These are phyloP conservation scores for Cladosporium velox DNA, from an alignment of 2,329 filamentous ascomycete species.

Conservation along the genomic window DNA sequence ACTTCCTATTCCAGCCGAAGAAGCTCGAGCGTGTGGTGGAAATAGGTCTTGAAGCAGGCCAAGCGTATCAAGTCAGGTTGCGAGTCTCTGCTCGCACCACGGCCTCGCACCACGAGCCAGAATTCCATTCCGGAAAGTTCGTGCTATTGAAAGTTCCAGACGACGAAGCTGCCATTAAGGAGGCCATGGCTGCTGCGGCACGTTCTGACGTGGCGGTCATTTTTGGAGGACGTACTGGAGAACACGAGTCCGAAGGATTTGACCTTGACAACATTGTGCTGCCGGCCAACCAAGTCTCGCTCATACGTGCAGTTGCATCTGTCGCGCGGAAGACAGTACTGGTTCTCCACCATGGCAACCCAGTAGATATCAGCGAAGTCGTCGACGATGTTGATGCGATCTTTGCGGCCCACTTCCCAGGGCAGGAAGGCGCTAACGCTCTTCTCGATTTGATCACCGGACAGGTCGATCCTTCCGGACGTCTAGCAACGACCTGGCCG, in stretches of 20 bases:
- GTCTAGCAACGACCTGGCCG: slow-evolving; percentile 55
- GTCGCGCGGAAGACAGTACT: slow-evolving; percentile 71
- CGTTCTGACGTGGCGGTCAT: slow-evolving; percentile 75
- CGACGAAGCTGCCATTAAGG: slow-evolving; percentile 63
- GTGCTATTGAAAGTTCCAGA: slow-evolving; percentile 57
- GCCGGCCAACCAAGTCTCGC: slow-evolving; percentile 61
- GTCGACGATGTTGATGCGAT: slow-evolving; percentile 62
- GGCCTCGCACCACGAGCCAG: slow-evolving; percentile 63
- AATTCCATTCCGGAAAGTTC: slow-evolving; percentile 63
- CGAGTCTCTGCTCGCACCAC: slow-evolving; percentile 62
- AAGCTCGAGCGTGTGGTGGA: slow-evolving; percentile 64
- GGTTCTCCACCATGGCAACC: slow-evolving; percentile 76
- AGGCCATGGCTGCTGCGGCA: slow-evolving; percentile 67
- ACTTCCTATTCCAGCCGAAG: slow-evolving; percentile 66
- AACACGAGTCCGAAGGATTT: slow-evolving; percentile 73
- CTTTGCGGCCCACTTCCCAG: slow-evolving; percentile 54
- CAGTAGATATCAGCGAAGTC: slow-evolving; percentile 70
- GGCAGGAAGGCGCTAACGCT: slow-evolving; percentile 52
- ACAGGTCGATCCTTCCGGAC: slow-evolving; percentile 67
- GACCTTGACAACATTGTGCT: slow-evolving; percentile 64
- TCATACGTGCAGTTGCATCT: slow-evolving; percentile 65
- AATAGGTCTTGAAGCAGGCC: slow-evolving; percentile 59
- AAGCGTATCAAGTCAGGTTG: slow-evolving; percentile 60
- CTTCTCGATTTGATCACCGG: slow-evolving; percentile 77
- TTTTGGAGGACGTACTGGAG: slow-evolving; percentile 73